Conservation (phyloP, 2,329 filamentous ascomycete species). For the Dactylellina parvicollis region DNA sequence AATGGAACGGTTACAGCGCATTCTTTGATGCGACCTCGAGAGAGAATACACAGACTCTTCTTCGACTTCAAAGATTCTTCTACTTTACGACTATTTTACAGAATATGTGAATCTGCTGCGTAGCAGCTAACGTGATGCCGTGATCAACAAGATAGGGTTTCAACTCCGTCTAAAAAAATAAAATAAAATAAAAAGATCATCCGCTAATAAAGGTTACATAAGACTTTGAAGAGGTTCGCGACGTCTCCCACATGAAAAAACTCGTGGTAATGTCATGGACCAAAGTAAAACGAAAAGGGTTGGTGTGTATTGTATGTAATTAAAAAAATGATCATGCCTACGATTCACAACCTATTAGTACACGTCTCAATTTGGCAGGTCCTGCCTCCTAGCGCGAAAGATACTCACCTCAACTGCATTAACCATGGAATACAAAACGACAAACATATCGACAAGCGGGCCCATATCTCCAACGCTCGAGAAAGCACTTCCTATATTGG, state of each 20-base stretch:
- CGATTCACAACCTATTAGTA: conserved; percentile 5
- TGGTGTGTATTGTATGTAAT: not conserved
- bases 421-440: conserved; percentile 82
- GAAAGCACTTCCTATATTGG: conserved; percentile 73
- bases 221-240: conserved; percentile 10
- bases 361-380: not conserved
- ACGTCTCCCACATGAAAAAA: conserved; percentile 7
- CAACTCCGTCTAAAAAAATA: conserved; percentile 49
- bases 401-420: conserved; percentile 82
- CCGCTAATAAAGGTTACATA: conserved; percentile 44
- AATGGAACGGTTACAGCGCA: conserved; percentile 11
- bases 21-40: not conserved
- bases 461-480: conserved; percentile 71
- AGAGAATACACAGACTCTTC: no score
- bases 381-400: not conserved
- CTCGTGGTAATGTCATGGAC: conserved; percentile 38
- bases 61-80: no score
- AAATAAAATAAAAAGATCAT: conserved; percentile 11
- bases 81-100: conserved; percentile 45
- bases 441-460: conserved; percentile 84
- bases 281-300: conserved; percentile 1
- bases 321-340: conserved; percentile 25
- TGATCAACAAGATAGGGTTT: conserved; percentile 3
- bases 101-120: conserved; percentile 19
- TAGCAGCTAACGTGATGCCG: conserved; percentile 33